A percentile compares a stretch with the other conserved stretches of the same genome.
Evolutionary conservation across 1,284 basidiomycete species (phyloP).

Genomic region (Rhodotorula sp.): DNA sequence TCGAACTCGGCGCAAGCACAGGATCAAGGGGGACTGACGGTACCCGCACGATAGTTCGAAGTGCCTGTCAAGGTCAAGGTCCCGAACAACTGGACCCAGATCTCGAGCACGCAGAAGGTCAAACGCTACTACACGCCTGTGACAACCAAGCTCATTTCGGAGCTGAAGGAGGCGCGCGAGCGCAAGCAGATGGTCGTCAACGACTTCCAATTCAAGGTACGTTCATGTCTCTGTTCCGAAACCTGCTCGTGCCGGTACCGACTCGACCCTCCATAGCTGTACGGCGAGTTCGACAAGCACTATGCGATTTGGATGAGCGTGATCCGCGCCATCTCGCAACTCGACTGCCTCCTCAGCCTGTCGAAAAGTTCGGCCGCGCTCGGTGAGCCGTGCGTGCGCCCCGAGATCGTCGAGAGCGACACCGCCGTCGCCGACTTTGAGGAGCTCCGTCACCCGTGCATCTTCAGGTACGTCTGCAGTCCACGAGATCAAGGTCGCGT

Average conservation of each 20-base stretch:
- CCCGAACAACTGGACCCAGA: slow-evolving; percentile 81
- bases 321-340: slow-evolving; percentile 68
- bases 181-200: slow-evolving; percentile 75
- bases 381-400: slow-evolving; percentile 89
- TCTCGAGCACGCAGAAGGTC: slow-evolving; percentile 69
- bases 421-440: slow-evolving; percentile 76
- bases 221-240: slow-evolving; percentile 55
- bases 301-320: slow-evolving; percentile 47
- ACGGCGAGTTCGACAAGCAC: slow-evolving; percentile 46
- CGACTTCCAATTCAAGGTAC: slow-evolving; percentile 84
- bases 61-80: slow-evolving; percentile 64
- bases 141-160: slow-evolving; percentile 68
- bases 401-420: slow-evolving; percentile 78
- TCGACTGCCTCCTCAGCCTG: slow-evolving; percentile 92
- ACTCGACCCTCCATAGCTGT: slow-evolving; percentile 35
- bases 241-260: background rate
- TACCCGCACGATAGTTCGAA: slow-evolving; percentile 61
- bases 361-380: slow-evolving; percentile 86
- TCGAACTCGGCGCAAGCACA: no score
- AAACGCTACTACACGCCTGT: slow-evolving; percentile 75
- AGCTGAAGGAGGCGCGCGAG: slow-evolving; percentile 88
- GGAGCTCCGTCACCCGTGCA: slow-evolving; percentile 76
- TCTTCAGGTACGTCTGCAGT: slow-evolving; percentile 40
- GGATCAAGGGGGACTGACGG: background rate
- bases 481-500: background rate